Percentiles rank a stretch among this genome's conserved stretches.
These are phyloP conservation scores for Quaeritorhiza haematococci DNA, from an alignment of 371 early-diverging fungal genomes.

Conservation along the genomic window DNA sequence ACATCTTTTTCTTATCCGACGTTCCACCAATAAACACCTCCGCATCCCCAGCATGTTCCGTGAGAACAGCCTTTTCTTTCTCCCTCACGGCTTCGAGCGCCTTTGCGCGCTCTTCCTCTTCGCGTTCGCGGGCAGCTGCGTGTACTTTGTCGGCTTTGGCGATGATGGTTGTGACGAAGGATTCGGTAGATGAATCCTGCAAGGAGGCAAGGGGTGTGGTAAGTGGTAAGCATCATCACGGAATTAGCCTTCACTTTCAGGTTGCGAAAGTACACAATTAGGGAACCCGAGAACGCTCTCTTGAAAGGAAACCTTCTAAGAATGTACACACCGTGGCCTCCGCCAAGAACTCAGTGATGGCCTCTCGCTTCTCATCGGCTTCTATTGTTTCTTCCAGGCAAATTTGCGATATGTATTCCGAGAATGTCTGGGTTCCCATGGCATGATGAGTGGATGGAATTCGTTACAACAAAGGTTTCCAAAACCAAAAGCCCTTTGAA, in stretches of 20 bases:
- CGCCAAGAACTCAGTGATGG: conserved; percentile 24
- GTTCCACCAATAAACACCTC: neutral
- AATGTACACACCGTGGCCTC: conserved; percentile 17
- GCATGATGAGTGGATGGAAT: no score
- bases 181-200: neutral
- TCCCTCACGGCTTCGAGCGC: no score
- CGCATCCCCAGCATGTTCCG: neutral
- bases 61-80: no score
- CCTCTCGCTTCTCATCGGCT: conserved; percentile 23
- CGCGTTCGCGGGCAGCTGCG: no score
- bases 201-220: neutral
- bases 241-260: neutral
- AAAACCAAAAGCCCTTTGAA: no score
- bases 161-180: neutral
- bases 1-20: conserved; percentile 4
- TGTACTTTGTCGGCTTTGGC: neutral
- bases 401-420: conserved; percentile 13
- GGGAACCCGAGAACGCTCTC: no score
- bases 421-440: conserved; percentile 16
- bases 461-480: no score
- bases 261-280: neutral
- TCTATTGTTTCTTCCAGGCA: conserved; percentile 22
- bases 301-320: no score
- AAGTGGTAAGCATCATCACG: neutral
- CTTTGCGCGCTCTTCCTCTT: no score